phyloP scores from a whole-genome alignment of 2,329 filamentous ascomycete species.

The Pseudopithomyces maydicus region DNA sequence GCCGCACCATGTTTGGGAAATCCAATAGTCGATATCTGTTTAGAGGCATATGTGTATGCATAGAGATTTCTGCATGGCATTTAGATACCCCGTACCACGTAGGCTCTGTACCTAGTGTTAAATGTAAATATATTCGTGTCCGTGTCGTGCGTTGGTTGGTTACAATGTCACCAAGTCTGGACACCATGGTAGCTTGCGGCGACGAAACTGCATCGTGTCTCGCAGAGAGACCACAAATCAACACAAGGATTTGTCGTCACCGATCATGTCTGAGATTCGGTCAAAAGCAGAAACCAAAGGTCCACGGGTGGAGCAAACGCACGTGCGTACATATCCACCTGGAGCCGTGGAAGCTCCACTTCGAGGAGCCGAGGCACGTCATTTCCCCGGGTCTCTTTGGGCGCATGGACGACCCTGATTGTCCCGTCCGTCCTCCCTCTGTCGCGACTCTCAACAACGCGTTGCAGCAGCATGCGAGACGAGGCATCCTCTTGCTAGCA shows the following conservation, averaged over 20 bases:
- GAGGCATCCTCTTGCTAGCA: slow-evolving; percentile 17
- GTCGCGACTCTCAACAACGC: slow-evolving; percentile 11
- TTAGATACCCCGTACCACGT: slow-evolving; percentile 9
- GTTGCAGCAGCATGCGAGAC: slow-evolving; percentile 7
- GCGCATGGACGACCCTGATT: slow-evolving; percentile 4
- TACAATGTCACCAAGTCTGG: background rate
- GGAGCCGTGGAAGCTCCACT: background rate
- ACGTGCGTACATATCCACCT: background rate
- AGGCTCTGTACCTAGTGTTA: background rate
- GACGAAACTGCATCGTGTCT: no score
- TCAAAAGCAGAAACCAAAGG: background rate
- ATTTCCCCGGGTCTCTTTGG: slow-evolving; percentile 7
- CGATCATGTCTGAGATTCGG: background rate
- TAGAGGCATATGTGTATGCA: slow-evolving; percentile 1
- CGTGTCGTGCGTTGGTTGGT: background rate
- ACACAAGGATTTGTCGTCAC: no score
- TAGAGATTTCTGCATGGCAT: background rate
- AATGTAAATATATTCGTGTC: background rate
- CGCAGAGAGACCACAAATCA: no score
- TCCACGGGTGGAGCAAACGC: background rate
- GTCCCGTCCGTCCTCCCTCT: background rate
- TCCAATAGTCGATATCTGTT: background rate
- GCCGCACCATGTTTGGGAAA: background rate
- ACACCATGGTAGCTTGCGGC: background rate
- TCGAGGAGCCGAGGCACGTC: slow-evolving; percentile 13